Evolutionary conservation across 257 asterid species (phyloP).

Genomic region (Solanum clarkiae): DNA sequence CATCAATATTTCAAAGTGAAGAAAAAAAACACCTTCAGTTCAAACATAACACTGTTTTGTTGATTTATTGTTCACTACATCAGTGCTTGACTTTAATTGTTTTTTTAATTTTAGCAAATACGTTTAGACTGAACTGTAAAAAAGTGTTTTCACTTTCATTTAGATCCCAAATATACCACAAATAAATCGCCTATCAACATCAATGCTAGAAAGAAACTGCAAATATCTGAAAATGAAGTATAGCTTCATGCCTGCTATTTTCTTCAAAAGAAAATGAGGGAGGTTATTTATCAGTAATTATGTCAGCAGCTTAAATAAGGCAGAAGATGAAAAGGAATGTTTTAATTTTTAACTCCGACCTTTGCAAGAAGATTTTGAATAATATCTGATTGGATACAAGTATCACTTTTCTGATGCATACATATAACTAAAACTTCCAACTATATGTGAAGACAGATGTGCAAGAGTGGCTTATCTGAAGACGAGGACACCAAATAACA

Average conservation of each 20-base stretch:
- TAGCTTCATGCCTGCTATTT: background rate
- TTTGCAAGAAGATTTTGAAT: background rate
- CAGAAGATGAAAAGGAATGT: background rate
- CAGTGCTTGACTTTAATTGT: background rate
- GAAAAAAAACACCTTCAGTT: background rate
- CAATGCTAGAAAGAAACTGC: background rate
- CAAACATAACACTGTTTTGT: background rate
- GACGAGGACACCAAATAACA: background rate
- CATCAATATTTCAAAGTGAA: background rate
- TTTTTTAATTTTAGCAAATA: background rate
- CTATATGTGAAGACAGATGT: background rate
- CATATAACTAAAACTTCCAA: background rate
- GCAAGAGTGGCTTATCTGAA: background rate
- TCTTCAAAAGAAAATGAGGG: background rate
- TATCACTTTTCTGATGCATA: background rate
- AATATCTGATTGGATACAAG: background rate
- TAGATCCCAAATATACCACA: background rate
- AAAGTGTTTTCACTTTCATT: background rate
- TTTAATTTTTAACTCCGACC: background rate
- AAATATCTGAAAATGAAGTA: background rate
- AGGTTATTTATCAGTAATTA: background rate
- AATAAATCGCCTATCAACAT: background rate
- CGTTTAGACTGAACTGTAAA: background rate
- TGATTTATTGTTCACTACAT: background rate
- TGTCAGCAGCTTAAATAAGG: background rate